These are phyloP conservation scores for Rhizophlyctis rosea DNA, from an alignment of 192 early-diverging fungal species.

Conservation along the genomic window DNA sequence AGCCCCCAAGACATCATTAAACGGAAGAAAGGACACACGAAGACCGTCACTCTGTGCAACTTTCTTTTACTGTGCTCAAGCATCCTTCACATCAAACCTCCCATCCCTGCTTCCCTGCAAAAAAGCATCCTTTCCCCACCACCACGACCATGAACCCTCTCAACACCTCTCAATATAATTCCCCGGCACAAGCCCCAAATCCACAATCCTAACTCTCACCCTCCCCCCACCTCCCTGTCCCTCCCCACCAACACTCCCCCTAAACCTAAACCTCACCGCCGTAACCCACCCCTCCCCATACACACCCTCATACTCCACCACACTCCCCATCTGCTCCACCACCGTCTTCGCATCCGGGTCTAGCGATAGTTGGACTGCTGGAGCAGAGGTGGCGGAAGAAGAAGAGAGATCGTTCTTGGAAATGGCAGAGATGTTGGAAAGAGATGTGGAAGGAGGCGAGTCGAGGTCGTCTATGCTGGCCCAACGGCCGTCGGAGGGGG, in stretches of 20 bases:
- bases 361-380: constrained; percentile 3
- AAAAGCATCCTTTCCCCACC: no score
- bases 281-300: constrained; percentile 29
- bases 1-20: no score
- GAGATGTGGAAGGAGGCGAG: no score
- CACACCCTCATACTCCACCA: constrained; percentile 21
- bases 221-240: background rate
- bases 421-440: constrained; percentile 11
- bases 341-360: constrained; percentile 12
- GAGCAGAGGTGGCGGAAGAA: background rate
- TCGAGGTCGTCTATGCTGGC: constrained; percentile 25
- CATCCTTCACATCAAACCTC: no score
- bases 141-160: no score
- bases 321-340: constrained; percentile 12
- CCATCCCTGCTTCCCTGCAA: no score
- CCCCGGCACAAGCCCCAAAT: constrained; percentile 29
- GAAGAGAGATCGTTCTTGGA: background rate
- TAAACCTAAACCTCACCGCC: constrained; percentile 17
- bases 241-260: constrained; percentile 1
- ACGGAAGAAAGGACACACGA: no score
- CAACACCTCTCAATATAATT: constrained; percentile 32
- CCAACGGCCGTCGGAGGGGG: constrained; percentile 16
- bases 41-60: no score
- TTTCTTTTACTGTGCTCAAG: no score
- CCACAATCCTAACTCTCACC: constrained; percentile 24